Base-by-base conservation (phyloP, 139 green algal species). In the Tetradesmus obliquus region DNA sequence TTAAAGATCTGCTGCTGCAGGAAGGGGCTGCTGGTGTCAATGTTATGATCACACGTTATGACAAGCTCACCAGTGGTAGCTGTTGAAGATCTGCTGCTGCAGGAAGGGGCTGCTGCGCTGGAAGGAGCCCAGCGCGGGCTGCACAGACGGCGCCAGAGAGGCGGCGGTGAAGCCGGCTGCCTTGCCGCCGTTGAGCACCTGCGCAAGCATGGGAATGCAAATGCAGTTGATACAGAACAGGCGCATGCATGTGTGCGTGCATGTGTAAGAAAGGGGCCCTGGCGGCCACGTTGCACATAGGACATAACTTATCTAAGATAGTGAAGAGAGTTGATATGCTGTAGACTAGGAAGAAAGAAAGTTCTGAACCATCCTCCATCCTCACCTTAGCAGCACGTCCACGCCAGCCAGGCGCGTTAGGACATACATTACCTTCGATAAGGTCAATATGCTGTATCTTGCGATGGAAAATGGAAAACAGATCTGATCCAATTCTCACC, bases 1-100 rank as follows among this genome's bases (percentile, higher is more conserved):
- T 99, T 98, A 96, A 99, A 99, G 87, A 99, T 95, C 53, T 93
- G 93, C 91, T 99, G 96, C 93, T 96, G 88, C 89, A 92, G 58
- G 89, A 92, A 92, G 19, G 82, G 12, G 66, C 89, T 92, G 81
- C 58, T 89, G 89, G 7, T 66, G 57, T 9, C 57, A 66, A 13
- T 66, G 8, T 66, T 66, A 7, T 66, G 57, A 66, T 9, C 6
- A 66, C 57, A 66, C 8, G 32, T 45, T 45, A 45, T 45, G 32
- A 45, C 32, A 45, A 45, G 32, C 32, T 45, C 32, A 45, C 32
- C 32, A 45, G 92, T 99, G 98, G 96, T 99, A 99, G 54, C 93
- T 88, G 95, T 99, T 98, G 97, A 99, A 99, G 87, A 99, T 95
- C 53, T 93, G 93, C 91, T 99, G 96, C 93, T 96, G 88, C 89